A percentile compares a stretch with the other conserved stretches of the same genome.
Evolutionary conservation across 2,329 filamentous ascomycete genomes (phyloP).

Genomic region (Neonectria ditissima): DNA sequence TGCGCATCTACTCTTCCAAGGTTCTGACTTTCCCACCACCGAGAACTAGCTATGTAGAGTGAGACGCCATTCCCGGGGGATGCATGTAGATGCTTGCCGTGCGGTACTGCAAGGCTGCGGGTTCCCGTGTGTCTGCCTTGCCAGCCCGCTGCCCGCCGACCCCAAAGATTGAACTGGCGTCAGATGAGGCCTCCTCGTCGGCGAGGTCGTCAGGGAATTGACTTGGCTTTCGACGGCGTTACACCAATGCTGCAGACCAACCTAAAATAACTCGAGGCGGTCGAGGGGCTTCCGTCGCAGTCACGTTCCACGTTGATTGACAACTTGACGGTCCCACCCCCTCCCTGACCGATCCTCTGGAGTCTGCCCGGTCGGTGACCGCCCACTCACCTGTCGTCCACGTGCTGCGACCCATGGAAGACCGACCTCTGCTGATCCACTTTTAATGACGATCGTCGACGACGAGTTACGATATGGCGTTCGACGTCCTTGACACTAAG

Average conservation of each 20-base stretch:
- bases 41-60: conserved; percentile 25
- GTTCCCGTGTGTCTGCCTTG: conserved; percentile 37
- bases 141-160: conserved; percentile 22
- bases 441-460: conserved; percentile 26
- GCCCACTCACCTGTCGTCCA: background rate
- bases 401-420: conserved; percentile 5
- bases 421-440: conserved; percentile 23
- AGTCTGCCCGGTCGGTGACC: background rate
- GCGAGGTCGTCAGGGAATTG: background rate
- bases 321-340: background rate
- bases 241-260: conserved; percentile 13
- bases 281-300: conserved; percentile 9
- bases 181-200: conserved; percentile 39
- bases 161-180: conserved; percentile 11
- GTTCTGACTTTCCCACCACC: conserved; percentile 21
- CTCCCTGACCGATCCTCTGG: background rate
- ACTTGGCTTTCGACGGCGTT: conserved; percentile 7
- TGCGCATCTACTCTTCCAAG: conserved; percentile 23
- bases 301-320: conserved; percentile 5
- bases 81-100: conserved; percentile 8
- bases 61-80: conserved; percentile 30
- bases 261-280: conserved; percentile 20
- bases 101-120: conserved; percentile 39
- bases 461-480: conserved; percentile 11
- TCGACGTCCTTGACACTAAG: conserved; percentile 9